Evolutionary conservation across 371 early-diverging fungal genomes (phyloP).

Genomic region (Rhizoclosmatium hyalinum): DNA sequence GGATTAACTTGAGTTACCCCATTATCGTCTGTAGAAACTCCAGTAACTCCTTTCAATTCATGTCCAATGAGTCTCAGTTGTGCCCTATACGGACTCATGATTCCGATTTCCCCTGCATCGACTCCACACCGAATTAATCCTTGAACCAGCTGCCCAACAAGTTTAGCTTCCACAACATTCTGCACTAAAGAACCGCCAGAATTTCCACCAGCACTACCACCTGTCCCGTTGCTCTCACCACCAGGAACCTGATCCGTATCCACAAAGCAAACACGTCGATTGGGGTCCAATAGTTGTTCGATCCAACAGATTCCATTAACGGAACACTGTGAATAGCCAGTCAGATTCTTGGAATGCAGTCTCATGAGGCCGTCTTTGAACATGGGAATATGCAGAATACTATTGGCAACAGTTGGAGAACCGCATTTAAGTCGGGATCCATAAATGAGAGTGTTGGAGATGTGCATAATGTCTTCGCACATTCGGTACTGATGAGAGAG

Average conservation of each 20-base stretch:
- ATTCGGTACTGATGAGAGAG: constrained; percentile 96
- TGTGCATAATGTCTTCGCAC: constrained; percentile 90
- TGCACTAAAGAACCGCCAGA: constrained; percentile 74
- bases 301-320: constrained; percentile 67
- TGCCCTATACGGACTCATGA: constrained; percentile 87
- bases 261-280: constrained; percentile 74
- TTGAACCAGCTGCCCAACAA: constrained; percentile 53
- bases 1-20: not conserved
- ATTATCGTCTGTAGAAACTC: not conserved
- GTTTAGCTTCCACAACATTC: constrained; percentile 33
- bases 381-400: constrained; percentile 58
- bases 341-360: constrained; percentile 4
- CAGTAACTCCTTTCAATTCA: constrained; percentile 39
- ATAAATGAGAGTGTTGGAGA: constrained; percentile 90
- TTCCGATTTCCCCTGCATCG: constrained; percentile 68
- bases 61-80: constrained; percentile 75
- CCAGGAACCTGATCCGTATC: constrained; percentile 79
- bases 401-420: constrained; percentile 65
- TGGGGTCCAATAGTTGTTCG: constrained; percentile 65
- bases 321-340: not conserved
- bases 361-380: constrained; percentile 30
- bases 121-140: constrained; percentile 73
- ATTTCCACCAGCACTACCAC: constrained; percentile 66
- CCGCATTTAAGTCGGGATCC: constrained; percentile 81
- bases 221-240: constrained; percentile 62